Evolutionary conservation across 2,329 filamentous ascomycete species (phyloP).

Genomic region (Alternaria viburni): DNA sequence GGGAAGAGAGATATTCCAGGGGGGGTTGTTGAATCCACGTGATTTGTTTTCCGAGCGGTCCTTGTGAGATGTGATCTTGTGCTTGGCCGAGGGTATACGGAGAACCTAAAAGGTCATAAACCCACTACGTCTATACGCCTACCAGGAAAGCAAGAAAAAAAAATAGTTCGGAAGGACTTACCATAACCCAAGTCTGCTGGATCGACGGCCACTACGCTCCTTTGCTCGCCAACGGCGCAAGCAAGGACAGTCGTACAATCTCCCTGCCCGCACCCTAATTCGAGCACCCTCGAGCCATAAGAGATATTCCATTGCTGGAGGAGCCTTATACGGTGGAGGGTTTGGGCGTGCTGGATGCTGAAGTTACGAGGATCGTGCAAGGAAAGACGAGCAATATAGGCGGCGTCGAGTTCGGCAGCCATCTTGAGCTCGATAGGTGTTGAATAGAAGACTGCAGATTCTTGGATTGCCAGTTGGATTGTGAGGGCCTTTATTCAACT

Average conservation of each 20-base stretch:
- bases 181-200: conserved; percentile 59
- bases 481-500: not conserved
- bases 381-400: conserved; percentile 21
- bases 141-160: conserved; percentile 1
- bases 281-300: conserved; percentile 55
- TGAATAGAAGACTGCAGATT: not conserved
- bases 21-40: conserved; percentile 53
- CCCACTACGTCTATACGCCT: not conserved
- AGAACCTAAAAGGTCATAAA: conserved; percentile 22
- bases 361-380: conserved; percentile 25
- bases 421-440: conserved; percentile 10
- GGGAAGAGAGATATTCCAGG: conserved; percentile 28
- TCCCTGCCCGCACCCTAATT: conserved; percentile 67
- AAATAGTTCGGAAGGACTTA: conserved; percentile 1
- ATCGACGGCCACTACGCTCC: conserved; percentile 58
- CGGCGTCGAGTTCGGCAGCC: conserved; percentile 17
- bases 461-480: not conserved
- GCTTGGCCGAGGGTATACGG: conserved; percentile 58
- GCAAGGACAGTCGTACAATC: conserved; percentile 63
- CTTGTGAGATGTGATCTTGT: conserved; percentile 53
- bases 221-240: conserved; percentile 52
- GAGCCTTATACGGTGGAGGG: conserved; percentile 29
- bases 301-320: conserved; percentile 27
- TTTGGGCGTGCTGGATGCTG: conserved; percentile 28
- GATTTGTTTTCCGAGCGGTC: conserved; percentile 52